Conservation (phyloP, 306 rosid genomes). For the barrel medic (Medicago truncatula) region DNA sequence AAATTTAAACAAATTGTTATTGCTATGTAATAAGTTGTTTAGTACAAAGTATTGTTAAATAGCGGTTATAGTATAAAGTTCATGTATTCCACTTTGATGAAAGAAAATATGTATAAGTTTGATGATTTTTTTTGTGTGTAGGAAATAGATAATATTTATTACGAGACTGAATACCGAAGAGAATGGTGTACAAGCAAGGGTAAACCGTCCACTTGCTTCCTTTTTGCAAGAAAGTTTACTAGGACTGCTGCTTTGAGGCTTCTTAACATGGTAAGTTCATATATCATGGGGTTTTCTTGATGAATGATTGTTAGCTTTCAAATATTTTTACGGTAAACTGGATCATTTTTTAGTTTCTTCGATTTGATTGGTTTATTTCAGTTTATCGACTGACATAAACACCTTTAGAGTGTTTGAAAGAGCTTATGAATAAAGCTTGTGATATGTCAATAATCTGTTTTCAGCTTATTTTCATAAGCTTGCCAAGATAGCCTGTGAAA, state of each 20-base stretch:
- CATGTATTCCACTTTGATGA: slow-evolving; percentile 2
- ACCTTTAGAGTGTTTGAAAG: not conserved
- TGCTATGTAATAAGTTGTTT: not conserved
- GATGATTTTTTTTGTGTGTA: slow-evolving; percentile 47
- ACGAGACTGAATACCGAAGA: slow-evolving; percentile 91
- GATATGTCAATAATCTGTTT: not conserved
- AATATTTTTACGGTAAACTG: not conserved
- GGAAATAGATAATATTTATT: slow-evolving; percentile 89
- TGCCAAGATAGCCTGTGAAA: not conserved
- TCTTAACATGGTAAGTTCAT: slow-evolving; percentile 72
- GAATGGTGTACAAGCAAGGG: slow-evolving; percentile 97
- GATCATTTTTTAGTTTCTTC: not conserved
- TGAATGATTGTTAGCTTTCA: slow-evolving; percentile 4
- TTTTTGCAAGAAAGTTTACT: slow-evolving; percentile 92
- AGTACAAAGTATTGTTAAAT: not conserved
- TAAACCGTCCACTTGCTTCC: slow-evolving; percentile 88
- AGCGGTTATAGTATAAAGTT: not conserved
- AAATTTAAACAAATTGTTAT: not conserved
- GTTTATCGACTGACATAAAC: not conserved
- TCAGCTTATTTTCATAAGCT: not conserved
- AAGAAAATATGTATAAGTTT: slow-evolving; percentile 24
- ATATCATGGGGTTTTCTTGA: slow-evolving; percentile 13
- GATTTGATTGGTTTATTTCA: not conserved
- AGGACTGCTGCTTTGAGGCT: slow-evolving; percentile 94
- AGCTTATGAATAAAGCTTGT: not conserved